Evolutionary conservation across 2,329 filamentous ascomycete species (phyloP), one percentile per base, ranked within the genome.

Genomic region (Monilinia aucupariae): DNA sequence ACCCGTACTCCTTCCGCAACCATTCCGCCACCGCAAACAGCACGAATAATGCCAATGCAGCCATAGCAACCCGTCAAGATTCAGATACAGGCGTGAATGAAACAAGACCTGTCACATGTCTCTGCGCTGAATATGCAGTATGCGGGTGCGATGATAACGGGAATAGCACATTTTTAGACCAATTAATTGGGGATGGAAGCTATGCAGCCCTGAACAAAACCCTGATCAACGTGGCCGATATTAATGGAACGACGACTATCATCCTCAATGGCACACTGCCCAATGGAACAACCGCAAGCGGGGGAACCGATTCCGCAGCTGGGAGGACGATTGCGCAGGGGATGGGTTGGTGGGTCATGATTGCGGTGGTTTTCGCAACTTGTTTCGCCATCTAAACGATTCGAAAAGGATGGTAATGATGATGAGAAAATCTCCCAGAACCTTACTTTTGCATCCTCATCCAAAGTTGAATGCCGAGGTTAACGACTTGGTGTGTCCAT

Each of bases 201-300:
- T 86, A 86, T 68, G 71, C 72, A 3, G 76, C 72, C 3, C 77
- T 89, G 59, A 87, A 91, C 76, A 80, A 84, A 69, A 80, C 79
- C 0, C 68, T 91, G 2, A 81, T 90, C 63, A 81, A 78, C 15
- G 81, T 92, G 1, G 83, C 81, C 2, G 76, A 80, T 60, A 80
- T 88, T 65, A 86, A 90, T 62, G 85, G 85, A 56, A 87, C 81
- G 1, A 76, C 76, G 66, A 87, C 83, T 1, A 81, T 94, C 45
- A 78, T 90, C 37, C 77, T 93, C 72, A 91, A 92, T 73, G 90
- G 90, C n/a, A 89, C 87, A 0, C 77, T 93, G 4, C 83, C 86
- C 37, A 88, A 89, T 68, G 85, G 84, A 55, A 89, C 86, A 0
- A 86, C 84, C 0, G 79, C 81, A 0, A 65, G 77, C 6, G 79